Base-by-base conservation (phyloP, 768 basidiomycete species). In the Auriscalpium vulgare region DNA sequence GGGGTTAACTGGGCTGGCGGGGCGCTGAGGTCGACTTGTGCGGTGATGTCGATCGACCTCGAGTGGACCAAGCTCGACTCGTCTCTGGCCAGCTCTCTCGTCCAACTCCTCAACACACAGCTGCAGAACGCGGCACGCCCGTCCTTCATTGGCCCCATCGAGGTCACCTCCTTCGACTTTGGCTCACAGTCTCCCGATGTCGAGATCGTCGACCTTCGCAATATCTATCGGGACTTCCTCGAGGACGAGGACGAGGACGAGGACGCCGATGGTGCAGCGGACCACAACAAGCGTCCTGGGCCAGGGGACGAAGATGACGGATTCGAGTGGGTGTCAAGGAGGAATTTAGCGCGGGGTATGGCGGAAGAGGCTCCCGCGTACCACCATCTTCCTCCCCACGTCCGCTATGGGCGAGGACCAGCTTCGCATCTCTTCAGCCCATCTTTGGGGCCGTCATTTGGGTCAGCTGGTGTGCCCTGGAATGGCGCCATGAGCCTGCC, bases 161-260 rank as follows among this genome's bases (percentile, higher is more conserved):
- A 86, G 57, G 84, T 98, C 54, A 86, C 84, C 1, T 84, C 85
- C 4, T 79, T 98, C 54, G 89, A 92, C 56, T 95, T 99, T 70
- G 97, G 97, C 36, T 82, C 85, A 0, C 74, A 75, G 17, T 67
- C 84, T 3, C 97, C 97, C 4, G 87, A 94, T 57, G 80, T 95
- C 21, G 91, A 97, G 68, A 79, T 98, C 53, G 84, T 90, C 54
- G 97, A 97, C 72, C 72, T 98, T 51, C 80, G 92, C 48, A 93
- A 97, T 75, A 91, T 98, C 56, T 91, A 95, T 72, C 85, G 84
- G 52, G 95, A 95, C 68, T 98, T 98, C 66, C 81, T 97, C 54
- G 90, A 94, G 57, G 88, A 88, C 62, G 75, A 80, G 38, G 75
- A 74, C 3, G 82, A 84, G 0, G 81, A 85, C 47, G 67, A 70